Evolutionary conservation across 1,139 yeast species (phyloP), one percentile per base, ranked within the genome.

Genomic region (Starmera stellimalicola): DNA sequence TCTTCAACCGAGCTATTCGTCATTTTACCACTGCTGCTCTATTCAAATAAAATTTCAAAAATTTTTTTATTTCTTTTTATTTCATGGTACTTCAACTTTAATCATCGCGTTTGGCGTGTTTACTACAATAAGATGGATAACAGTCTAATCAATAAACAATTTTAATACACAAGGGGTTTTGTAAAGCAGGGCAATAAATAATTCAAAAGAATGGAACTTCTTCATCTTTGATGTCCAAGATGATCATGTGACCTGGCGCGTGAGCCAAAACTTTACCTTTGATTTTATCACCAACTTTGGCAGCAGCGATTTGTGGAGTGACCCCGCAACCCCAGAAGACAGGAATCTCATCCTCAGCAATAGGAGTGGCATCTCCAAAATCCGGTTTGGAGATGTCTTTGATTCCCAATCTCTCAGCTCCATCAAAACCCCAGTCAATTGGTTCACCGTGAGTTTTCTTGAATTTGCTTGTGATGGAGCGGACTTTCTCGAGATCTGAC

Each of bases 271-370:
- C 51, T 7, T 38, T 40, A 6, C 60, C 62, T 7, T 43, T 40
- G 15, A 55, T 50, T 24, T 41, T 32, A 16, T 39, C 37, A 12
- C 54, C 58, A 11, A 44, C 43, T 14, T 45, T 37, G 35, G 48
- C 44, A 10, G 56, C 55, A 5, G 61, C 62, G 5, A 47, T 33
- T 37, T 60, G 64, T 4, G 64, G 62, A 8, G 64, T 59, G 16
- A 60, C 63, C 6, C 64, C 64, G 37, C 65, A 60, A 1, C 55
- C 64, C 64, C 64, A 60, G 31, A 60, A 60, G 4, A 59, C 62
- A 2, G 65, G 65, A 7, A 60, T 37, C 34, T 60, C 64, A 31
- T 48, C 61, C 0, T 44, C 53, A 7, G 36, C 41, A 16, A 55
- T 44, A 16, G 33, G 42, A 5, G 48, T 45, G 3, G 44, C 29